Base-by-base conservation (phyloP, 139 green algal genomes). In the Pseudopediastrum boryanum region DNA sequence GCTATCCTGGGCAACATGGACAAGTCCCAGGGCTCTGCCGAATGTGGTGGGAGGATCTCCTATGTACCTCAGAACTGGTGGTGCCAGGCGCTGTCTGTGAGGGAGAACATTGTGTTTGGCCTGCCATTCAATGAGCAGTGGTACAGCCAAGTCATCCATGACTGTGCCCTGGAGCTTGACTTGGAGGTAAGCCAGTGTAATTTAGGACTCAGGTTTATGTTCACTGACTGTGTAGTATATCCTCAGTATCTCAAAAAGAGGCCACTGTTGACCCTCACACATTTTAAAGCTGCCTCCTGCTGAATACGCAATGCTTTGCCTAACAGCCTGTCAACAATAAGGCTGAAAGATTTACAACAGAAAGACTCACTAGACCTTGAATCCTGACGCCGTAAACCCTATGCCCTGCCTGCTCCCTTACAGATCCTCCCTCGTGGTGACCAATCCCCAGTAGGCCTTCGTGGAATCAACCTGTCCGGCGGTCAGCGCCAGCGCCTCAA, bases 61-160 rank as follows among this genome's bases (percentile, higher is more conserved):
- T 89, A 87, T 41, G 84, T 85, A 43, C 78, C 83, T 10, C 85
- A 90, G 80, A 87, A 86, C n/a, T 71, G 88, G 23, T 94, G 90
- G 90, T 87, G 92, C 44, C 83, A 91, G 76, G 93, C 93, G 81
- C 84, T 87, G 5, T 87, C 75, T 27, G 67, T 94, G n/a, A 81
- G 81, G 51, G 81, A 91, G 46, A 91, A 90, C 84, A 90, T 93
- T 64, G 36, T 83, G 21, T 90, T 93, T 38, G 88, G 88, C 64
- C 44, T 71, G 38, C 59, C 69, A 12, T 85, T 80, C 46, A 75
- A 90, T 35, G 75, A 86, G 77, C 62, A 63, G 13, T 78, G 62
- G 58, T 89, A 89, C 63, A 27, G 83, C 39, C 25, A 84, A 1
- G 75, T 82, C 56, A 85, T 85, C n/a, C 50, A 86, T 21, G 76